Conservation (phyloP, 306 rosid genomes). For the Ormosia semicastrata region DNA sequence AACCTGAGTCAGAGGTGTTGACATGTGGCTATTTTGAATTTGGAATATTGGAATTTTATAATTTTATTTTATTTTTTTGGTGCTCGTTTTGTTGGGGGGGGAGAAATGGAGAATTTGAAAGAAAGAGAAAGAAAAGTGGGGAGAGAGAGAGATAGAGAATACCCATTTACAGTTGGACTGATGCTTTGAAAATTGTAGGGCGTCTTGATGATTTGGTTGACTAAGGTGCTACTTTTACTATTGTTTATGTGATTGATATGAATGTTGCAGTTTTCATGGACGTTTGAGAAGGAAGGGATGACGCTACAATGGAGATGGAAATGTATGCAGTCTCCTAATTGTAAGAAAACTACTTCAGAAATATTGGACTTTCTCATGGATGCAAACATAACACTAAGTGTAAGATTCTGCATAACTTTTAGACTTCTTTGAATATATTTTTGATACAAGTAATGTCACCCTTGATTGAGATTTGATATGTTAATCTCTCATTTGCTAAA, state of each 20-base stretch:
- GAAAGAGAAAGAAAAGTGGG: background rate
- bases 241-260: background rate
- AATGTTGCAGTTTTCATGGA: constrained; percentile 74
- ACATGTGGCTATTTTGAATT: background rate
- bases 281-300: constrained; percentile 84
- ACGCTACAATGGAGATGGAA: constrained; percentile 90
- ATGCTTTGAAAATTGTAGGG: background rate
- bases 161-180: background rate
- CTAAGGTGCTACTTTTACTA: background rate
- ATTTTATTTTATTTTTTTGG: background rate
- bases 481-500: background rate
- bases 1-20: background rate
- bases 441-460: background rate
- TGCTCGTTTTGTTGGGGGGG: background rate
- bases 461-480: background rate
- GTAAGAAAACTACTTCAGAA: constrained; percentile 59
- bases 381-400: constrained; percentile 81
- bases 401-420: constrained; percentile 41
- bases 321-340: constrained; percentile 57
- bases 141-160: background rate
- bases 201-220: background rate
- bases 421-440: background rate
- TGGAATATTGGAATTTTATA: background rate
- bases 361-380: constrained; percentile 85
- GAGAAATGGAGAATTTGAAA: background rate